Percentiles rank a stretch among this genome's conserved stretches.
These are phyloP conservation scores for Myrica gale DNA, from an alignment of 306 rosid genomes.

Conservation along the genomic window DNA sequence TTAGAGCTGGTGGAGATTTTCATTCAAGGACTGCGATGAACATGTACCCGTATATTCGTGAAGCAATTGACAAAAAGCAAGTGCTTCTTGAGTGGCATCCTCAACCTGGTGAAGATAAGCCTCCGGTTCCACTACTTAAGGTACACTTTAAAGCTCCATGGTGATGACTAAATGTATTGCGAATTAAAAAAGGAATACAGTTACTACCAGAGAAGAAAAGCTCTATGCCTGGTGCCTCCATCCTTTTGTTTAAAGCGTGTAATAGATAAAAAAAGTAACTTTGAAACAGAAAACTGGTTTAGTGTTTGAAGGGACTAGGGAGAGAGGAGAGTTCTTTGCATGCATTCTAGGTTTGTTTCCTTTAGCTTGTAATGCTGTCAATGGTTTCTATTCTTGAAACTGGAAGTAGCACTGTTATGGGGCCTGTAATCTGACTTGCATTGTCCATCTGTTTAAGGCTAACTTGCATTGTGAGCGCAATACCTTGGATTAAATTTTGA, in stretches of 20 bases:
- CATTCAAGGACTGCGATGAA: conserved; percentile 98
- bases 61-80: conserved; percentile 65
- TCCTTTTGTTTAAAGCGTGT: background rate
- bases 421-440: background rate
- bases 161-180: background rate
- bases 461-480: background rate
- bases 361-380: background rate
- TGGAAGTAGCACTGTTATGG: background rate
- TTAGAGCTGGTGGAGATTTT: conserved; percentile 95
- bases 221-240: background rate
- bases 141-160: conserved; percentile 33
- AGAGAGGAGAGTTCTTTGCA: background rate
- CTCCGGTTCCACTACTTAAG: conserved; percentile 93
- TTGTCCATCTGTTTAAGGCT: background rate
- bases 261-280: background rate
- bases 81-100: conserved; percentile 98
- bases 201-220: background rate
- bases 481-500: background rate
- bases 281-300: background rate
- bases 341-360: background rate
- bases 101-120: conserved; percentile 90
- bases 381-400: background rate
- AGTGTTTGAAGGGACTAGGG: background rate
- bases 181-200: background rate
- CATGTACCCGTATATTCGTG: conserved; percentile 90